phyloP scores from a whole-genome alignment of 805 yeast species.

The Suhomyces xylopsoci region DNA sequence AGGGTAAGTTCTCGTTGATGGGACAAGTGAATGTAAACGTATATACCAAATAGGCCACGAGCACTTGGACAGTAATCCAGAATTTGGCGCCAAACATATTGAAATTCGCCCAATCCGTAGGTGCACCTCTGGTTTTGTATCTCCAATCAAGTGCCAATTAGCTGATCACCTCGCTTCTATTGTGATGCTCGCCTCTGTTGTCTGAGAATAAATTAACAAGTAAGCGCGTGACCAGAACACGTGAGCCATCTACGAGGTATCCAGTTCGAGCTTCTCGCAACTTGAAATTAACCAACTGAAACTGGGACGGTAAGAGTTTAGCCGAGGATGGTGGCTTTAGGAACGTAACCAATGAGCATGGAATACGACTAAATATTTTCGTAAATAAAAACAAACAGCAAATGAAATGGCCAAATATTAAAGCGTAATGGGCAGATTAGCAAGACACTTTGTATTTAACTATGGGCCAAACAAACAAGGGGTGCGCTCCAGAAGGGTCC shows the following conservation, averaged over 20 bases:
- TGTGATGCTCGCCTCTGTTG: neutral
- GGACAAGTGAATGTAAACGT: constrained; percentile 5
- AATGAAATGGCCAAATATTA: neutral
- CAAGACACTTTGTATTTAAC: neutral
- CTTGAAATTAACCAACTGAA: neutral
- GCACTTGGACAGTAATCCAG: neutral
- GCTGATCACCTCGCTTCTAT: neutral
- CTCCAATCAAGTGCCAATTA: neutral
- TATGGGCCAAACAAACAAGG: neutral
- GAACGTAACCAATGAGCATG: neutral
- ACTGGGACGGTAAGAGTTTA: neutral
- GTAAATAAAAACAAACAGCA: neutral
- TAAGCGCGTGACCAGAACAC: neutral
- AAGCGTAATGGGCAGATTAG: neutral
- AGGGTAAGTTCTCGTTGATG: neutral
- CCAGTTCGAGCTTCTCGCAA: neutral
- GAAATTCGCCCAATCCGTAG: neutral
- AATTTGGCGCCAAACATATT: constrained; percentile 2
- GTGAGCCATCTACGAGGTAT: neutral
- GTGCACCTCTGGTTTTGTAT: neutral
- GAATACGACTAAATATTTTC: neutral
- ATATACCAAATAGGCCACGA: constrained; percentile 6
- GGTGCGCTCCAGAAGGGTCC: neutral
- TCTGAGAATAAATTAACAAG: neutral
- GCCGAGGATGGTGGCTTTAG: neutral